Evolutionary conservation across 78 protist species (phyloP), one percentile per base, ranked within the genome.

Genomic region (Diacronema lutheri): DNA sequence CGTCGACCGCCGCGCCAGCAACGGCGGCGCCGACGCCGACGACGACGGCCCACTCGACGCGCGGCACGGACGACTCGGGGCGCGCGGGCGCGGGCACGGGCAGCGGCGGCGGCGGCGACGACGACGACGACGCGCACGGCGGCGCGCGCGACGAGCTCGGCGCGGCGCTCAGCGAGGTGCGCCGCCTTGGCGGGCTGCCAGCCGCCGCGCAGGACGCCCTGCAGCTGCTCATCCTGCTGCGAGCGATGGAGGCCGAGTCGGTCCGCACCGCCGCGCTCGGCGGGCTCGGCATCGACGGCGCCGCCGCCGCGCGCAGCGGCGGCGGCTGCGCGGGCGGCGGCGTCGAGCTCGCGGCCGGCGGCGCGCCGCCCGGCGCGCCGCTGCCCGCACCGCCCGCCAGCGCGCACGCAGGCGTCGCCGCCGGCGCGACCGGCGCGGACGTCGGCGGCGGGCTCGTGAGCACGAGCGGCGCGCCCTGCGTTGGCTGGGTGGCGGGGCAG

Each of bases 401-500:
- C 35, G 33, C 57, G 21, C 29, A 11, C 44, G 4, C 4, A 10
- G 35, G 69, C 55, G 11, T 21, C 13, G 25, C 60, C 58, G 11
- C 40, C 72, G 72, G 76, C 76, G 76, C n/a, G 9, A 50, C 31
- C 44, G 23, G 35, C 35, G 33, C 33, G 89, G 71, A 46, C 89
- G 86, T 56, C n/a, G 7, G 25, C 58, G 58, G 25, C 58, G 25
- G 58, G 58, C 58, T 7, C 7, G 25, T 7, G 25, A 12, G 25
- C 12, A 12, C 58, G 12, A 7, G 25, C 12, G 25, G 25, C 58
- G 37, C 38, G 62, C 23, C 41, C 40, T 33, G 33, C 57, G 5
- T 9, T 50, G 19, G 35, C 12, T 29, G 11, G 7, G 31, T 12
- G 66, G n/a, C 9, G 33, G 7, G 23, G 61, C 57, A 1, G 41